A percentile compares a stretch with the other conserved stretches of the same genome.
These are phyloP conservation scores for Sungouiella thailandica DNA, from an alignment of 805 yeast species.

Conservation along the genomic window DNA sequence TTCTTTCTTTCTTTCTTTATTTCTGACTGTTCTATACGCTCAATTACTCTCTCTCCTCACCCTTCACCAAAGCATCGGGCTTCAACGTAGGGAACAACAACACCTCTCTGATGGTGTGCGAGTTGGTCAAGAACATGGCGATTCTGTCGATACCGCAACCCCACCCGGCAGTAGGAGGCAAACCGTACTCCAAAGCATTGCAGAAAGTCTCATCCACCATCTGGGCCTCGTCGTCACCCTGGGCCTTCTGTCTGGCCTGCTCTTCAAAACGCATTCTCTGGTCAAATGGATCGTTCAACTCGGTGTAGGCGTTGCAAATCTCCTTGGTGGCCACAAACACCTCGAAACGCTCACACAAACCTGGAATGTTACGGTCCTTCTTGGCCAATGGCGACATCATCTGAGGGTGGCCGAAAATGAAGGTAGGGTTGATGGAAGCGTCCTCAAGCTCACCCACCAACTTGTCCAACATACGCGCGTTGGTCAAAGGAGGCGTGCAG, in stretches of 20 bases:
- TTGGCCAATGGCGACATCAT: slow-evolving; percentile 99
- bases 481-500: slow-evolving; percentile 90
- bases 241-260: slow-evolving; percentile 97
- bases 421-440: slow-evolving; percentile 91
- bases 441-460: slow-evolving; percentile 97
- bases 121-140: slow-evolving; percentile 96
- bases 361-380: slow-evolving; percentile 86
- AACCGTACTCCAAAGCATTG: slow-evolving; percentile 95
- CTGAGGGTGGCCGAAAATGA: slow-evolving; percentile 98
- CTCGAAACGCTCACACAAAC: slow-evolving; percentile 97
- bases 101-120: slow-evolving; percentile 96
- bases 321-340: slow-evolving; percentile 98
- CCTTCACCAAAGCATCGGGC: slow-evolving; percentile 61
- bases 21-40: no score
- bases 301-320: slow-evolving; percentile 97
- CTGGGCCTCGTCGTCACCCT: slow-evolving; percentile 99
- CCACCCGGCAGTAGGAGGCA: slow-evolving; percentile 99
- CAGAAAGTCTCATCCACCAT: slow-evolving; percentile 94
- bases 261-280: slow-evolving; percentile 97
- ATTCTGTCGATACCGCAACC: slow-evolving; percentile 98
- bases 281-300: slow-evolving; percentile 97
- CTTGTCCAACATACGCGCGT: slow-evolving; percentile 98
- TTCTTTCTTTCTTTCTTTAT: no score
- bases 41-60: no score
- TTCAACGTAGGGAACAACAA: slow-evolving; percentile 97